These are phyloP conservation scores for Hevea brasiliensis DNA, from an alignment of 345 rosid genomes.

Conservation along the genomic window DNA sequence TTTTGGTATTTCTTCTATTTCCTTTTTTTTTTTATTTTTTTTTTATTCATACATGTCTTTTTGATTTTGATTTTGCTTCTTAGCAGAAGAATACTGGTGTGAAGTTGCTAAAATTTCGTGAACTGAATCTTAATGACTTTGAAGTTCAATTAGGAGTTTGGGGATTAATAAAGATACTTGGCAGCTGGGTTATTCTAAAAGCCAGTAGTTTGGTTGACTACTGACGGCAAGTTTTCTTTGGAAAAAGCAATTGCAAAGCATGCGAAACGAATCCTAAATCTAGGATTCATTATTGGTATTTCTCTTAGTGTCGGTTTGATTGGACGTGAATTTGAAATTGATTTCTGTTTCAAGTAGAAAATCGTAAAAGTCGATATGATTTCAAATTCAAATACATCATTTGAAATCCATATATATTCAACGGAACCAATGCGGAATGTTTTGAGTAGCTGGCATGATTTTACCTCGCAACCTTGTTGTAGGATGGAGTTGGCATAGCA, in stretches of 20 bases:
- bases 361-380: too few relatives aligned
- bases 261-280: neutral
- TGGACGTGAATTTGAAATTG: too few relatives aligned
- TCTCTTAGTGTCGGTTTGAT: too few relatives aligned
- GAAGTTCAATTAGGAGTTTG: neutral
- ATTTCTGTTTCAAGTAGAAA: too few relatives aligned
- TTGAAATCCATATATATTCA: too few relatives aligned
- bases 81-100: neutral
- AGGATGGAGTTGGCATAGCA: too few relatives aligned
- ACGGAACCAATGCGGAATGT: neutral
- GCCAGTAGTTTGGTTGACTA: neutral
- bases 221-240: neutral
- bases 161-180: neutral
- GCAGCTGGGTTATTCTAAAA: neutral
- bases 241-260: neutral
- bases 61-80: neutral
- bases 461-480: neutral
- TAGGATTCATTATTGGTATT: neutral
- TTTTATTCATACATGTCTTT: neutral
- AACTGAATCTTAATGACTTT: neutral
- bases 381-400: too few relatives aligned
- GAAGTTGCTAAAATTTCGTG: neutral
- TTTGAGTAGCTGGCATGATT: neutral
- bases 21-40: too few relatives aligned
- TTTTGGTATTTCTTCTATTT: too few relatives aligned